Evolutionary conservation across 805 yeast genomes (phyloP).

Genomic region (Ogataea pilisensis): DNA sequence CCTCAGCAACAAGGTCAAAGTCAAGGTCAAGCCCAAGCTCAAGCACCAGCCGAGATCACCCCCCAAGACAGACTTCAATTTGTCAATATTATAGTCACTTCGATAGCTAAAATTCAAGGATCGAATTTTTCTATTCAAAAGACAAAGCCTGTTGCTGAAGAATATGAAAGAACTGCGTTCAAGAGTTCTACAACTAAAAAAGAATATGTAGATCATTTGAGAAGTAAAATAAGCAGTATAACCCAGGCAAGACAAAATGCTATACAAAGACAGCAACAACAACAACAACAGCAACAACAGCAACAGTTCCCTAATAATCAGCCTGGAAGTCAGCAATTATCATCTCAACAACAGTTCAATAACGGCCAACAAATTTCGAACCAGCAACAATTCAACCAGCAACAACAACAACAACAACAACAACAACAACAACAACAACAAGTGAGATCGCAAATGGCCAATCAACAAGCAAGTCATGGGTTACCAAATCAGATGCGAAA

Average conservation of each 20-base stretch:
- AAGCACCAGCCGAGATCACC: slow-evolving; percentile 18
- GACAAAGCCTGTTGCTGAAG: slow-evolving; percentile 57
- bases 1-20: slow-evolving; percentile 8
- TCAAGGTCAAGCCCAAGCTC: too few relatives aligned
- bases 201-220: slow-evolving; percentile 51
- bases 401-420: slow-evolving; percentile 21
- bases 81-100: slow-evolving; percentile 28
- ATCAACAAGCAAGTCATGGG: slow-evolving; percentile 2
- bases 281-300: slow-evolving; percentile 21
- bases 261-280: slow-evolving; percentile 22
- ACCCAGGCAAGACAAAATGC: slow-evolving; percentile 33
- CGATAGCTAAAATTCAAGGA: slow-evolving; percentile 33
- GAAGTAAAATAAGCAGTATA: slow-evolving; percentile 34
- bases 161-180: slow-evolving; percentile 65
- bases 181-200: slow-evolving; percentile 53
- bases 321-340: not conserved
- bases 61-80: slow-evolving; percentile 31
- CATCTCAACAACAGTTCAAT: slow-evolving; percentile 16
- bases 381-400: slow-evolving; percentile 26
- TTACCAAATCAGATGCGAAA: not conserved
- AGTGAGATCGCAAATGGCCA: not conserved
- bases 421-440: slow-evolving; percentile 14
- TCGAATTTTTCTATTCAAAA: slow-evolving; percentile 31
- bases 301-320: slow-evolving; percentile 6
- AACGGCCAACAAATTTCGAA: not conserved